These are phyloP conservation scores for Trametes hirsuta DNA, from an alignment of 1,284 basidiomycete genomes.

Conservation along the genomic window DNA sequence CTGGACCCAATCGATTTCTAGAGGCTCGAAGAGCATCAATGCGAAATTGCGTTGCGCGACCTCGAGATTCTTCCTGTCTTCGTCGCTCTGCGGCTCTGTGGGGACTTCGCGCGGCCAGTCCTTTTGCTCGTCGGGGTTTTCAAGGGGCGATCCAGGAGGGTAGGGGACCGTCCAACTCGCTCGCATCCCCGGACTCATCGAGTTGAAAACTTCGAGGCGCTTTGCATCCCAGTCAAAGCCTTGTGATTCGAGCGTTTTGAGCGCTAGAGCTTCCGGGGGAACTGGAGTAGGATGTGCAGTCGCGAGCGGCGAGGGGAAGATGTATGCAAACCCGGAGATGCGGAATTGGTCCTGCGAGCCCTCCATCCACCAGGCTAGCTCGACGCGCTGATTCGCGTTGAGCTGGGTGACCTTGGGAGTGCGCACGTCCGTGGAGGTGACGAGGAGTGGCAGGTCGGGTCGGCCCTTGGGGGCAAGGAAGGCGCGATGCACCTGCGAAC, in stretches of 20 bases:
- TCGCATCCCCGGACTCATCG: constrained; percentile 58
- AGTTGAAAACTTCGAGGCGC: constrained; percentile 54
- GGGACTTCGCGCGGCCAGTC: constrained; percentile 55
- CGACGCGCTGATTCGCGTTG: constrained; percentile 44
- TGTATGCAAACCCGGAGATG: constrained; percentile 49
- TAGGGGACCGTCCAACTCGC: constrained; percentile 65
- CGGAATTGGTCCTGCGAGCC: constrained; percentile 62
- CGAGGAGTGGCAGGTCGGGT: constrained; percentile 54
- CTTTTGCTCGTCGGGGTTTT: constrained; percentile 55
- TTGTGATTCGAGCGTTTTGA: constrained; percentile 41
- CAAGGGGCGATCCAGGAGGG: constrained; percentile 53
- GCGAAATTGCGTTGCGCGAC: constrained; percentile 64
- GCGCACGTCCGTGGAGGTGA: constrained; percentile 53
- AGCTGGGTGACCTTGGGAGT: constrained; percentile 62
- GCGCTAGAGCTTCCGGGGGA: constrained; percentile 31
- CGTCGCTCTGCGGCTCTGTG: constrained; percentile 43
- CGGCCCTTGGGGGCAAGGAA: constrained; percentile 50
- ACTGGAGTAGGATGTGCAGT: constrained; percentile 11
- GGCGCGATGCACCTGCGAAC: constrained; percentile 60
- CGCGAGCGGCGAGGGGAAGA: constrained; percentile 43
- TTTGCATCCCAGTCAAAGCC: constrained; percentile 66
- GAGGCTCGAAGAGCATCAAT: constrained; percentile 65
- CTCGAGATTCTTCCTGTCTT: constrained; percentile 48
- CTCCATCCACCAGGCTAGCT: constrained; percentile 64
- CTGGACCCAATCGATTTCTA: constrained; percentile 65